Evolutionary conservation across 2,329 filamentous ascomycete species (phyloP).

Genomic region (Tolypocladium cylindrosporum): DNA sequence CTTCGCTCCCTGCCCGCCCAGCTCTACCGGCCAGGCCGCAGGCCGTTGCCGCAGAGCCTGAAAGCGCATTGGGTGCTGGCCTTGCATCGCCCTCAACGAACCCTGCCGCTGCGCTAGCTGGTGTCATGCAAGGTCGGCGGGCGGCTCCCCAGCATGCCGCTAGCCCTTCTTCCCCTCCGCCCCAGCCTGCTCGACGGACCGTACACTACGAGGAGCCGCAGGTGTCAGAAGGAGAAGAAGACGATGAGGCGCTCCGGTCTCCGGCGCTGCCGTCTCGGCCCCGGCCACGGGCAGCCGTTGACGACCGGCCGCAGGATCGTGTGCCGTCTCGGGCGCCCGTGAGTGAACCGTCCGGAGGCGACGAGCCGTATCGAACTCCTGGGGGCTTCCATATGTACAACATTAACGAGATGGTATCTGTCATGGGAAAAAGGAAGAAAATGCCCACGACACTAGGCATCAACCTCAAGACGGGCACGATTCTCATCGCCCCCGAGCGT

Average conservation of each 20-base stretch:
- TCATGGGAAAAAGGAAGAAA: slow-evolving; percentile 95
- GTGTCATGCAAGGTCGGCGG: slow-evolving; percentile 42
- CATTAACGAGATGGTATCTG: slow-evolving; percentile 94
- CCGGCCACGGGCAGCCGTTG: slow-evolving; percentile 5
- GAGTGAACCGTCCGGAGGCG: slow-evolving; percentile 1
- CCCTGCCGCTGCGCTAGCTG: slow-evolving; percentile 45
- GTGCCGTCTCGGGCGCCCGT: neutral
- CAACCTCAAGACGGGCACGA: slow-evolving; percentile 77
- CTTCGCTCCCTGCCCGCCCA: slow-evolving; percentile 21
- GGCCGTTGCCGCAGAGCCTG: slow-evolving; percentile 20
- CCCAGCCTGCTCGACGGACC: slow-evolving; percentile 15
- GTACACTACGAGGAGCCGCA: slow-evolving; percentile 15
- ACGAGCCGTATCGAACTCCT: slow-evolving; percentile 47
- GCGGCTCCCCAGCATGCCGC: slow-evolving; percentile 20
- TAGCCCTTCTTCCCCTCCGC: slow-evolving; percentile 12
- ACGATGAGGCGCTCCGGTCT: slow-evolving; percentile 20
- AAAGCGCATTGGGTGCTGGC: slow-evolving; percentile 15
- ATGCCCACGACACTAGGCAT: slow-evolving; percentile 97
- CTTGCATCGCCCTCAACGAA: slow-evolving; percentile 21
- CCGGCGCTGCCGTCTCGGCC: slow-evolving; percentile 30
- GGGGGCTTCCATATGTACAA: slow-evolving; percentile 92
- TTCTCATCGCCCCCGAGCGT: slow-evolving; percentile 84
- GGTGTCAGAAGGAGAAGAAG: slow-evolving; percentile 19
- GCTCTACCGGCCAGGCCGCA: slow-evolving; percentile 33
- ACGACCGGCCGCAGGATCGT: neutral